A percentile compares a stretch with the other conserved stretches of the same genome.
Evolutionary conservation across 2,329 filamentous ascomycete genomes (phyloP).

Genomic region (Graphilbum sp.): DNA sequence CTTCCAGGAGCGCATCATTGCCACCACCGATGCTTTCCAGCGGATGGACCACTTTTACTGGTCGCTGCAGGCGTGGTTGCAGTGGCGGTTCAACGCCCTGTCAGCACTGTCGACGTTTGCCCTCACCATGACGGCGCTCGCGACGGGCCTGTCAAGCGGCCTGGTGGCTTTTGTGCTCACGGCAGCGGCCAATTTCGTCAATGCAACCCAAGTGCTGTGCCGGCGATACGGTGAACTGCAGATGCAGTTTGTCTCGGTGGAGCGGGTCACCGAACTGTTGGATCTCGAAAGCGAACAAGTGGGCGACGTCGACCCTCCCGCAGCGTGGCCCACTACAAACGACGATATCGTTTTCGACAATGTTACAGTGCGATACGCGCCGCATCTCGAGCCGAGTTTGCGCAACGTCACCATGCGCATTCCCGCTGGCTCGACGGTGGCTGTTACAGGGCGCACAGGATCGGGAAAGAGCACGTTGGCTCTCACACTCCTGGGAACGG

Average conservation of each 20-base stretch:
- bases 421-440: conserved; percentile 43
- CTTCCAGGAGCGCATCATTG: conserved; percentile 67
- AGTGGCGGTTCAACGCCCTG: conserved; percentile 58
- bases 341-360: conserved; percentile 62
- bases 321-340: conserved; percentile 56
- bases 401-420: conserved; percentile 54
- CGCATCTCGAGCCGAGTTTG: conserved; percentile 59
- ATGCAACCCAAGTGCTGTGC: conserved; percentile 57
- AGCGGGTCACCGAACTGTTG: conserved; percentile 69
- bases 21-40: conserved; percentile 75
- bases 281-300: conserved; percentile 59
- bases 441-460: conserved; percentile 66
- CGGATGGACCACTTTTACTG: conserved; percentile 96
- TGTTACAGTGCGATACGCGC: conserved; percentile 66
- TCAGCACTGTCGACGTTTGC: conserved; percentile 59
- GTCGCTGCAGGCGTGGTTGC: conserved; percentile 73
- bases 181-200: conserved; percentile 51
- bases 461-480: conserved; percentile 73
- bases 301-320: conserved; percentile 42
- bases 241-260: conserved; percentile 83
- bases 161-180: conserved; percentile 72
- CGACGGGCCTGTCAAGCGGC: conserved; percentile 58
- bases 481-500: conserved; percentile 39
- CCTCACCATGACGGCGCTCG: conserved; percentile 59
- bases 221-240: conserved; percentile 70